A percentile compares a stretch with the other conserved stretches of the same genome.
Conservation (phyloP, 345 rosid genomes). For the Populus simonii region DNA sequence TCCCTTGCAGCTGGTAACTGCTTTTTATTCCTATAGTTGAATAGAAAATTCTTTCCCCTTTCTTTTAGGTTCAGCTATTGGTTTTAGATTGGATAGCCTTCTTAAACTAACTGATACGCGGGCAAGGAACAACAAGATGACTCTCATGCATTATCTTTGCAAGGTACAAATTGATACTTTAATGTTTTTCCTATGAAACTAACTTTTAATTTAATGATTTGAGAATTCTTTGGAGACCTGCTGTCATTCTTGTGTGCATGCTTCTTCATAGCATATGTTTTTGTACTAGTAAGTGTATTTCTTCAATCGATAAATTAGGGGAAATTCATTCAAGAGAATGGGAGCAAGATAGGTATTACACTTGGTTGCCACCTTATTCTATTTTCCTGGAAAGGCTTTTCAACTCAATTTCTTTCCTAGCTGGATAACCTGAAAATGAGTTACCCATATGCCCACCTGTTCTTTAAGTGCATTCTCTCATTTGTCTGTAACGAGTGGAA, state of each 20-base stretch:
- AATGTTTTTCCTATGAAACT: not conserved
- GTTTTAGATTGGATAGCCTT: conserved; percentile 89
- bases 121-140: conserved; percentile 83
- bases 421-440: no score
- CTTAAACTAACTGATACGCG: conserved; percentile 90
- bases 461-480: no score
- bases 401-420: no score
- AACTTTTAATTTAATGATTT: not conserved
- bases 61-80: conserved; percentile 74
- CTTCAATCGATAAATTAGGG: no score
- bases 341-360: no score
- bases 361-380: no score
- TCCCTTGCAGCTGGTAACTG: not conserved
- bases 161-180: conserved; percentile 51
- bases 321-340: no score
- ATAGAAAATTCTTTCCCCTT: not conserved
- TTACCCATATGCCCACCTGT: no score
- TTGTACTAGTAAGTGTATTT: not conserved
- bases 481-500: no score
- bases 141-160: conserved; percentile 96
- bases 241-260: not conserved
- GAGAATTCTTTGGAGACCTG: not conserved
- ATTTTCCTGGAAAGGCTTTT: no score
- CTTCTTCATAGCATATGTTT: not conserved
- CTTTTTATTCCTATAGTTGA: not conserved